Evolutionary conservation across 1,284 basidiomycete genomes (phyloP), one percentile per base, ranked within the genome.

Genomic region (Ganoderma lingzhi): DNA sequence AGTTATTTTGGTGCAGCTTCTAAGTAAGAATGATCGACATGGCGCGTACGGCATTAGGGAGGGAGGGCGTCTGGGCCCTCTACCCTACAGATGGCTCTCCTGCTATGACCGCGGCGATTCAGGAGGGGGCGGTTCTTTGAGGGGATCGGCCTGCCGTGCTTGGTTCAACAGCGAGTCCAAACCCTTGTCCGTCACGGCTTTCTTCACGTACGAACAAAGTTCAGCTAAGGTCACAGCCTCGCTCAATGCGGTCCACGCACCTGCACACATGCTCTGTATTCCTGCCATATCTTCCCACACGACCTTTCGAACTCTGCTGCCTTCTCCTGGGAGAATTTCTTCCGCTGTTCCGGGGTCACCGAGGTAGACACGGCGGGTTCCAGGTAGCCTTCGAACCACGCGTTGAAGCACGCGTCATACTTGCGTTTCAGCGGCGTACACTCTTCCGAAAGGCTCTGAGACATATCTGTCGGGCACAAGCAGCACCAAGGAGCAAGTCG

Each of bases 341-440:
- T 69, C 79, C 88, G 84, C 70, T 83, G 79, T 65, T 86, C 83
- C 10, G 76, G 82, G 73, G 78, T 73, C 74, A 81, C 59, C 75
- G 82, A 59, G 77, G 74, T 68, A 35, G 80, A 81, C 10, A 92
- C 83, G 12, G 90, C 88, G 14, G 95, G 95, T 77, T 95, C 93
- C 42, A 98, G 89, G 78, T 98, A 98, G 30, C 94, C 94, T 79
- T 96, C 95, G 77, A 98, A 96, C 97, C 96, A 98, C 8, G 92
- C 89, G 78, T 98, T 97, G 84, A 98, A 98, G 84, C 97, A 98
- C 0, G 92, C 83, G 80, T 98, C 96, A 80, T 98, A 98, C 70
- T 89, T 85, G 71, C 92, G 90, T 80, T 98, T 98, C 67, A 96
- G 86, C 0, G 93, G 92, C 3, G 96, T 98, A 82, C 97, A 98